Evolutionary conservation across 2,329 filamentous ascomycete genomes (phyloP).

Genomic region (Pseudogymnoascus sp.): DNA sequence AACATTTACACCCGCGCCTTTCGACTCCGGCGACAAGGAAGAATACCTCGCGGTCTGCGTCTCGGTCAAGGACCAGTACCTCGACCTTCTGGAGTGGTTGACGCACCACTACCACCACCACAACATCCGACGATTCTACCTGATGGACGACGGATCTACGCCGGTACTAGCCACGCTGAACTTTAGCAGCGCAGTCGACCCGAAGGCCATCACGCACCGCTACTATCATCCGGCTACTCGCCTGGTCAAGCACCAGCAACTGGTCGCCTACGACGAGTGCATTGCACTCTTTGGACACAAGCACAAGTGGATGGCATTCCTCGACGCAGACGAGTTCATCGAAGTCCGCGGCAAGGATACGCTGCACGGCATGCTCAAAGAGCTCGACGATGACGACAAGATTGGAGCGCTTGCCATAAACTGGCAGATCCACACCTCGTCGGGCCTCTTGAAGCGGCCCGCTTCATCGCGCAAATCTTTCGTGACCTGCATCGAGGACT

Average conservation of each 20-base stretch:
- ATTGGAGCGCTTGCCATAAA: conserved; percentile 30
- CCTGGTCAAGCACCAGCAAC: conserved; percentile 16
- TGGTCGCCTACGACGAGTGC: conserved; percentile 21
- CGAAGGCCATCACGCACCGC: conserved; percentile 21
- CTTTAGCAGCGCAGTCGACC: conserved; percentile 17
- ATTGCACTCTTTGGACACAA: conserved; percentile 20
- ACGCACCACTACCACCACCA: conserved; percentile 25
- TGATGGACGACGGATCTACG: conserved; percentile 25
- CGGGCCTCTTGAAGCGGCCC: conserved; percentile 23
- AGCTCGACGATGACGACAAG: conserved; percentile 22
- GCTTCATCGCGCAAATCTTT: conserved; percentile 24
- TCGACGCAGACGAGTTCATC: conserved; percentile 29
- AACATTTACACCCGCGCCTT: conserved; percentile 2
- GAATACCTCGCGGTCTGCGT: conserved; percentile 25
- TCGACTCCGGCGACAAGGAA: conserved; percentile 10
- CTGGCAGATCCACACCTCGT: conserved; percentile 29
- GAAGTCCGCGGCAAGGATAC: conserved; percentile 23
- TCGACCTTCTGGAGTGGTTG: conserved; percentile 23
- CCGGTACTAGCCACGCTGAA: conserved; percentile 17
- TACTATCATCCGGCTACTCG: conserved; percentile 18
- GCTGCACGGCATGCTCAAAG: conserved; percentile 24
- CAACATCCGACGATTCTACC: conserved; percentile 23
- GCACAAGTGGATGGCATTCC: conserved; percentile 30
- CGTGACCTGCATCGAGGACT: conserved; percentile 24
- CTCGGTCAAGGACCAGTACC: conserved; percentile 20